A percentile compares a stretch with the other conserved stretches of the same genome.
Evolutionary conservation across 2,329 filamentous ascomycete genomes (phyloP).

Genomic region (Aureobasidium uvarum): DNA sequence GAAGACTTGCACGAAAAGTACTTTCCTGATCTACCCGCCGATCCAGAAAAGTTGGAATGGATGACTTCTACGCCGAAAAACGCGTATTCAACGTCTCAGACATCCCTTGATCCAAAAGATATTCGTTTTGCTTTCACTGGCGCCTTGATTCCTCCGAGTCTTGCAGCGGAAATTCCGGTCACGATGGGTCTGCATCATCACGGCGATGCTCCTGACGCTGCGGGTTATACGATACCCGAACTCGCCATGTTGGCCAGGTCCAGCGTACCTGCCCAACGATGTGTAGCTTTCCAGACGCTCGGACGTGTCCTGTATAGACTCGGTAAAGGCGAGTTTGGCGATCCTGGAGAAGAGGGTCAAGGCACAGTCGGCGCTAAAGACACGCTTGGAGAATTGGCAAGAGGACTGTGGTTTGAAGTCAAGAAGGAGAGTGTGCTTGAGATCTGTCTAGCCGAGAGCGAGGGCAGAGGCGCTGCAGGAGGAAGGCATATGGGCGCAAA

Average conservation of each 20-base stretch:
- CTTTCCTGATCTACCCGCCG: slow-evolving; percentile 82
- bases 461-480: slow-evolving; percentile 56
- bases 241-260: slow-evolving; percentile 77
- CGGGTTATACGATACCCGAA: slow-evolving; percentile 90
- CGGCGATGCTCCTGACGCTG: slow-evolving; percentile 84
- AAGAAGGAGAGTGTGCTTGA: slow-evolving; percentile 75
- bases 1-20: slow-evolving; percentile 84
- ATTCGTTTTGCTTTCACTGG: slow-evolving; percentile 90
- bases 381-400: slow-evolving; percentile 52
- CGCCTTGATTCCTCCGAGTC: slow-evolving; percentile 71
- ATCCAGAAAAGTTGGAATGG: slow-evolving; percentile 85
- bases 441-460: slow-evolving; percentile 72
- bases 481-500: slow-evolving; percentile 70
- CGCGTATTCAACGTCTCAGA: slow-evolving; percentile 76
- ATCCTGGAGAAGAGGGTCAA: slow-evolving; percentile 45
- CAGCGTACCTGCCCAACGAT: slow-evolving; percentile 79
- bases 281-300: slow-evolving; percentile 86
- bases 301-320: slow-evolving; percentile 82
- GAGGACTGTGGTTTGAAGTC: slow-evolving; percentile 78
- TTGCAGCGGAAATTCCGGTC: slow-evolving; percentile 70
- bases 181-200: slow-evolving; percentile 89
- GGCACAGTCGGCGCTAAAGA: slow-evolving; percentile 48
- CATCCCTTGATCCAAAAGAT: slow-evolving; percentile 68
- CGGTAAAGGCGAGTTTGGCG: slow-evolving; percentile 68
- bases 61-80: slow-evolving; percentile 69